Evolutionary conservation across 202 grass and related monocot species (phyloP).

Genomic region (Schoenoplectus tabernaemontani): DNA sequence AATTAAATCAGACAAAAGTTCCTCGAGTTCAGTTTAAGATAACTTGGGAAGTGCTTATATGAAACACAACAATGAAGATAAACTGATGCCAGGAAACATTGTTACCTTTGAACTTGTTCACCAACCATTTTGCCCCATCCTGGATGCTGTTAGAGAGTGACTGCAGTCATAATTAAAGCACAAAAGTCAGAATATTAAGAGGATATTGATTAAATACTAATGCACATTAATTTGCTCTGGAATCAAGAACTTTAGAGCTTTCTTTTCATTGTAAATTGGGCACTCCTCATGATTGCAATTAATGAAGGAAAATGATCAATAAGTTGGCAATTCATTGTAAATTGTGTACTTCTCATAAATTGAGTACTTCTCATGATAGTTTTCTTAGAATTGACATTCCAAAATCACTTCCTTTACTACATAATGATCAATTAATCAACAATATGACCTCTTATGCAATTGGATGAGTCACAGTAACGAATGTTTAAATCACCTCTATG

Average conservation of each 20-base stretch:
- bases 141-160: slow-evolving; percentile 71
- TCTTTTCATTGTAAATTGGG: neutral
- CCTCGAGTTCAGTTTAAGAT: neutral
- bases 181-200: neutral
- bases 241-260: neutral
- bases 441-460: neutral
- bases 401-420: neutral
- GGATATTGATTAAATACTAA: neutral
- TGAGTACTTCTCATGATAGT: neutral
- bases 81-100: neutral
- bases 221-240: neutral
- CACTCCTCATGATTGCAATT: neutral
- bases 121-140: slow-evolving; percentile 83
- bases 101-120: slow-evolving; percentile 82
- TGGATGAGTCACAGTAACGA: neutral
- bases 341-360: no score
- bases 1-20: neutral
- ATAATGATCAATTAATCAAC: neutral
- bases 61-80: neutral
- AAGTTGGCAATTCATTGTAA: neutral
- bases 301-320: neutral
- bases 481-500: neutral
- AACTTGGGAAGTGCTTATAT: neutral
- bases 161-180: slow-evolving; percentile 29
- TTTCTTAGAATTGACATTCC: neutral